phyloP scores from a whole-genome alignment of 257 asterid species.

The Cinchona pubescens region DNA sequence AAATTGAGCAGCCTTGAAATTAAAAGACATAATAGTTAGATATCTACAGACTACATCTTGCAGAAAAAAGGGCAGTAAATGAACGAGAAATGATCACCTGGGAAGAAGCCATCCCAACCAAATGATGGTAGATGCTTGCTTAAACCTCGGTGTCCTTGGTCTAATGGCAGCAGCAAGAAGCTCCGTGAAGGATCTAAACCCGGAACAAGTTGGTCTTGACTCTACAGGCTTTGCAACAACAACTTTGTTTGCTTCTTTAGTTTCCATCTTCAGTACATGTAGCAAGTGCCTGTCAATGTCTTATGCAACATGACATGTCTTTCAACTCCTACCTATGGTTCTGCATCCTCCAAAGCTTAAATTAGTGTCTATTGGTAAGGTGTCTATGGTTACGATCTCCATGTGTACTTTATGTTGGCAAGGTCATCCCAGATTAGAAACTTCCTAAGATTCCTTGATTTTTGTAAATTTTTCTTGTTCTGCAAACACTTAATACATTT shows the following conservation, averaged over 20 bases:
- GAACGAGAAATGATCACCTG: conserved; percentile 20
- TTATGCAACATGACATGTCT: not conserved
- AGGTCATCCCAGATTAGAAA: too few species aligned
- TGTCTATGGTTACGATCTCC: too few species aligned
- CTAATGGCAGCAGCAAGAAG: conserved; percentile 45
- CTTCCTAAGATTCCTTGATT: too few species aligned
- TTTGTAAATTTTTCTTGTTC: too few species aligned
- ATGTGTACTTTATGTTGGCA: too few species aligned
- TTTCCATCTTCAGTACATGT: conserved; percentile 39
- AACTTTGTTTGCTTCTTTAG: conserved; percentile 41
- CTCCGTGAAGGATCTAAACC: conserved; percentile 47
- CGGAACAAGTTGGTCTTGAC: conserved; percentile 56
- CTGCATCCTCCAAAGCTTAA: conserved; percentile 3
- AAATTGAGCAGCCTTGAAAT: conserved; percentile 37
- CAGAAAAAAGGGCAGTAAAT: too few species aligned
- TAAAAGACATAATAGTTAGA: conserved; percentile 16
- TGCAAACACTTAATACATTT: too few species aligned
- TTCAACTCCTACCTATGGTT: not conserved
- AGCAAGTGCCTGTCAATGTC: not conserved
- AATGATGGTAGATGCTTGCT: conserved; percentile 26
- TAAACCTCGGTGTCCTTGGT: conserved; percentile 64
- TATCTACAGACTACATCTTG: not conserved
- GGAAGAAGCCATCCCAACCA: conserved; percentile 18
- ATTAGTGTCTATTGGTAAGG: not conserved
- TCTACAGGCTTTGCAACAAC: conserved; percentile 77